Evolutionary conservation across 2,329 filamentous ascomycete genomes (phyloP), one percentile per base, ranked within the genome.

Genomic region (Aspergillus vadensis): DNA sequence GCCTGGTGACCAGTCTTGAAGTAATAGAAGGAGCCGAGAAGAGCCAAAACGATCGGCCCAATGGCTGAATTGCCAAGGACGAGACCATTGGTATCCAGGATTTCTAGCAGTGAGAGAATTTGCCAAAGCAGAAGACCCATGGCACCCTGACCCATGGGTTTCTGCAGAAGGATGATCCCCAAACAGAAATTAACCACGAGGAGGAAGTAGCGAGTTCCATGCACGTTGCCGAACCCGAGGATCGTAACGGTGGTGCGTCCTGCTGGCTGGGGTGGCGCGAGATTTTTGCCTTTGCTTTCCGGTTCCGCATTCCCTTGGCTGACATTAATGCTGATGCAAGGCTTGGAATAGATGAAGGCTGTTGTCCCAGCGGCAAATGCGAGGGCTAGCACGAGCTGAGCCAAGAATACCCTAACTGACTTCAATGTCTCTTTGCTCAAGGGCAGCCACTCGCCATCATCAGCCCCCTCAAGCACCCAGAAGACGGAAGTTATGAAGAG

Each of bases 1-100:
- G 94, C 94, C 77, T 98, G 94, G 76, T 99, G 95, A 63, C 95
- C 95, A 0, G 95, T 99, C 74, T 96, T 97, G 86, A 99, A 99
- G 81, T 88, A 99, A 80, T 97, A 89, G 77, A 94, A 96, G 70
- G 90, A 92, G 61, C 93, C 95, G 0, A 99, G 86, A n/a, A 98
- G 79, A 10, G 88, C 94, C 25, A 98, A 85, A 64, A 96, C 83
- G 41, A 95, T 81, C 19, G 95, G 93, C 0, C 92, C 94, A 68
- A 98, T 90, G 6, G 92, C 83, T 0, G 76, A 78, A 63, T 78
- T 79, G 48, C 87, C 88, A 52, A 85, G 81, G 15, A 88, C 86
- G 0, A 87, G 76, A 36, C 79, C 79, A 67, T 87, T 87, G 2
- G 84, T 85, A 72, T 87, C 85, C 57, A 88, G 77, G 55, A 88